Evolutionary conservation across 2,329 filamentous ascomycete species (phyloP), one percentile per base, ranked within the genome.

Genomic region (Colletotrichum theobromicola): DNA sequence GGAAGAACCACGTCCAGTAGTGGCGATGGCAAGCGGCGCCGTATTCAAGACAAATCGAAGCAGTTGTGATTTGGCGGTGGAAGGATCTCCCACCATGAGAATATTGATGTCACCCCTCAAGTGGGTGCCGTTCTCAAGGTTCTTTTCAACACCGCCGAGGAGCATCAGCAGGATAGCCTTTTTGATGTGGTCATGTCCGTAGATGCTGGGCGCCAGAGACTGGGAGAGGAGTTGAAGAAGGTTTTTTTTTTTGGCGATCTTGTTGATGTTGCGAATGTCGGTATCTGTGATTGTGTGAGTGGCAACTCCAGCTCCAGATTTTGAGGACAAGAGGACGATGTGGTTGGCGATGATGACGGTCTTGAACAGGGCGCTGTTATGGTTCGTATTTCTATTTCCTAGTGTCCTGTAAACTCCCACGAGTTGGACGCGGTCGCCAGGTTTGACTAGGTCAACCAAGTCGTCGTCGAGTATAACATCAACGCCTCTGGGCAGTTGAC

Each of bases 31-130:
- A 57, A 99, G 88, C 4, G 97, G 97, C 4, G 97, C 97, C 1
- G 97, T 99, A 83, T 99, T 99, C 77, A 98, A 90, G 15, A 99
- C 97, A 80, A 99, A 99, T 30, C 97, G 94, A 55, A 99, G 90
- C 70, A 99, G 90, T 82, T 99, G 97, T n/a, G 97, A 99, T 84
- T 99, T 99, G 75, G 97, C 97, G 1, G 97, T 99, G 1, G 97
- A 99, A 4, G 97, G 97, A 83, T 99, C 97, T 86, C 97, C 97
- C 57, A 99, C 96, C 97, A 99, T 98, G 65, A 99, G 89, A 78
- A 99, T 98, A 83, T 99, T 99, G 86, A 99, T 98, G 81, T 99
- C 97, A 87, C 97, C 97, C 90, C 97, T 94, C 82, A 99, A 86
- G 90, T 99, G 97, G 2, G 97, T 98, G 73, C 97, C 97, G 79